These are phyloP conservation scores for Aspergillus eucalypticola DNA, from an alignment of 2,329 filamentous ascomycete species.

Conservation along the genomic window DNA sequence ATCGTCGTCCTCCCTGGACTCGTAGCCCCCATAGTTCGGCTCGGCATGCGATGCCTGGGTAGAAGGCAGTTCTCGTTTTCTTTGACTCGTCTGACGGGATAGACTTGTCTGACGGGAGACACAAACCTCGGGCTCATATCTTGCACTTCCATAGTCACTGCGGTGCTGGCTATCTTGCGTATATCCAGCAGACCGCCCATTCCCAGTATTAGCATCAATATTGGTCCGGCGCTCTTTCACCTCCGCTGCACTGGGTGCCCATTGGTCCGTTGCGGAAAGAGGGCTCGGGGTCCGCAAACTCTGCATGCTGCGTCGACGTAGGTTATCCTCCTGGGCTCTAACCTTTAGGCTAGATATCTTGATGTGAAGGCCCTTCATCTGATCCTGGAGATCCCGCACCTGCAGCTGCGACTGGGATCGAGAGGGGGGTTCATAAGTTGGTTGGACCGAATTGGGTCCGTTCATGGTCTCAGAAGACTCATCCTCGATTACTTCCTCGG, in stretches of 20 bases:
- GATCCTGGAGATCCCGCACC: conserved; percentile 73
- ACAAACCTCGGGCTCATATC: conserved; percentile 12
- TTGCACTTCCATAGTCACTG: conserved; percentile 23
- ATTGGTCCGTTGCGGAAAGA: conserved; percentile 71
- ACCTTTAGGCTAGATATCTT: conserved; percentile 79
- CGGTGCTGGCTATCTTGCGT: conserved; percentile 18
- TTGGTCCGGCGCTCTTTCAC: conserved; percentile 35
- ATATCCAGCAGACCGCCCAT: conserved; percentile 38
- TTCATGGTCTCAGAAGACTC: conserved; percentile 31
- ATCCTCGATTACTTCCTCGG: conserved; percentile 23
- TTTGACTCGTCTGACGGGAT: neutral
- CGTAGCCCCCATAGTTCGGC: conserved; percentile 13
- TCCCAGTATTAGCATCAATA: conserved; percentile 36
- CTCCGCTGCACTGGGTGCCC: conserved; percentile 48
- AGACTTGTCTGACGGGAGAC: conserved; percentile 3
- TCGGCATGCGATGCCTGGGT: conserved; percentile 4
- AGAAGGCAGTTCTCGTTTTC: conserved; percentile 6
- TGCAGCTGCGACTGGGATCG: conserved; percentile 72
- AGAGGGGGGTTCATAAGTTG: conserved; percentile 51
- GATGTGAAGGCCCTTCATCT: conserved; percentile 82
- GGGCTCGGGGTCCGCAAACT: conserved; percentile 75
- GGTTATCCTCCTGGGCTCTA: conserved; percentile 74
- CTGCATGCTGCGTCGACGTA: conserved; percentile 75
- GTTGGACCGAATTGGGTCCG: conserved; percentile 39
- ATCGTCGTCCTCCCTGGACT: conserved; percentile 23